phyloP scores from a whole-genome alignment of 2,329 filamentous ascomycete species.

The Phaeosphaeria sp. region DNA sequence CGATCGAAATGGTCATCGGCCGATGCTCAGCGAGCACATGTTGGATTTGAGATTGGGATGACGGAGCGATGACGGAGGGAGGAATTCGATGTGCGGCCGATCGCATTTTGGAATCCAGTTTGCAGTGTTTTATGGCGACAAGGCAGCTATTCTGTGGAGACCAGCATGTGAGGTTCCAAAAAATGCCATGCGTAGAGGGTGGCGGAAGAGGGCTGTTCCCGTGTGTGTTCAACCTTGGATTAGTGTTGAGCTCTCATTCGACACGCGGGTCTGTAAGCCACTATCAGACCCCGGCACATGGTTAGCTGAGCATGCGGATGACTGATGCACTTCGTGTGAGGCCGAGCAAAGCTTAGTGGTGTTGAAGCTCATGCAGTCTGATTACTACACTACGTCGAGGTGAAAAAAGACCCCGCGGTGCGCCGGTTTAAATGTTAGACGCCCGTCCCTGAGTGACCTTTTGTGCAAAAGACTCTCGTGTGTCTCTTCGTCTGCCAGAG shows the following conservation, averaged over 20 bases:
- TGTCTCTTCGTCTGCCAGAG: background rate
- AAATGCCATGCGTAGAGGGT: background rate
- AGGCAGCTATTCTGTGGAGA: background rate
- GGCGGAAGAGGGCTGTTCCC: background rate
- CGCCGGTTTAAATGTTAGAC: background rate
- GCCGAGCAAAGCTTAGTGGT: background rate
- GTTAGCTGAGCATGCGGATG: background rate
- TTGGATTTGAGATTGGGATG: constrained; percentile 1
- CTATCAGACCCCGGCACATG: background rate
- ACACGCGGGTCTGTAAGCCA: background rate
- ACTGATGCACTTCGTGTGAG: background rate
- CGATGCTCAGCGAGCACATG: background rate
- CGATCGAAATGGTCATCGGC: background rate
- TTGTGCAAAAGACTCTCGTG: background rate
- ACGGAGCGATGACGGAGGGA: constrained; percentile 1
- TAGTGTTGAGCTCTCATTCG: background rate
- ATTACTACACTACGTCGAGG: background rate
- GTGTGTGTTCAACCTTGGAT: background rate
- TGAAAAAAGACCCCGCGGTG: background rate
- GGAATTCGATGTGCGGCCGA: background rate
- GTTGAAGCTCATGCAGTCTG: background rate
- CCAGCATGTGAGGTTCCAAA: background rate
- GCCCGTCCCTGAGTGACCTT: background rate
- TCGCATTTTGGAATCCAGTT: background rate
- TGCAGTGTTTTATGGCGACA: background rate